A percentile compares a stretch with the other conserved stretches of the same genome.
phyloP scores from a whole-genome alignment of 1,284 basidiomycete genomes.

The Paramarasmius palmivorus region DNA sequence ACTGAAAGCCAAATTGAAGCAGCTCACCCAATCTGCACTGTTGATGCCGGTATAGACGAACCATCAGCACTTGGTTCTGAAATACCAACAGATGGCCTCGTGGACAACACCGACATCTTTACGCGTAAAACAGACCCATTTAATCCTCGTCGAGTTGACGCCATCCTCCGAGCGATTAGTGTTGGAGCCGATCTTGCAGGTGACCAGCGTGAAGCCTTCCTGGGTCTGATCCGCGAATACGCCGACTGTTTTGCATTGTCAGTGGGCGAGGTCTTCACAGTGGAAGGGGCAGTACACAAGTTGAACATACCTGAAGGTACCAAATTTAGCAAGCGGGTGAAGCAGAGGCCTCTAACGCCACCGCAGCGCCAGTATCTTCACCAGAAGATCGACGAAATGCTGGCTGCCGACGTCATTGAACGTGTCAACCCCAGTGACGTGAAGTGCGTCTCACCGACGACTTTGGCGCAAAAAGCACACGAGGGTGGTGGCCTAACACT shows the following conservation, averaged over 20 bases:
- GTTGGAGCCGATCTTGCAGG: no score
- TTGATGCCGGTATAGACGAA: no score
- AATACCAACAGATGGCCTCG: no score
- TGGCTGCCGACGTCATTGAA: conserved; percentile 28
- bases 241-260: conserved; percentile 31
- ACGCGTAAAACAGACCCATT: no score
- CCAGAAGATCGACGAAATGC: conserved; percentile 29
- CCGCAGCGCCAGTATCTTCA: conserved; percentile 30
- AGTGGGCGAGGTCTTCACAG: conserved; percentile 24
- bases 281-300: conserved; percentile 21
- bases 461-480: conserved; percentile 31
- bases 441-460: conserved; percentile 28
- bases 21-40: no score
- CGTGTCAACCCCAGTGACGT: conserved; percentile 24
- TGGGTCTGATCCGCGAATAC: conserved; percentile 15
- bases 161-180: no score
- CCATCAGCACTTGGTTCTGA: no score
- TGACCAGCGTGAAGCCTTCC: no score
- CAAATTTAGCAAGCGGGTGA: conserved; percentile 23
- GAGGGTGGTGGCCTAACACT: conserved; percentile 25
- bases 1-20: no score
- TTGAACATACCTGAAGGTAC: conserved; percentile 21
- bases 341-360: conserved; percentile 25
- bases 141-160: no score
- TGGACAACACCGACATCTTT: no score